phyloP scores from a whole-genome alignment of 1,139 yeast genomes.

The Hemisphaericaspora subhashii region DNA sequence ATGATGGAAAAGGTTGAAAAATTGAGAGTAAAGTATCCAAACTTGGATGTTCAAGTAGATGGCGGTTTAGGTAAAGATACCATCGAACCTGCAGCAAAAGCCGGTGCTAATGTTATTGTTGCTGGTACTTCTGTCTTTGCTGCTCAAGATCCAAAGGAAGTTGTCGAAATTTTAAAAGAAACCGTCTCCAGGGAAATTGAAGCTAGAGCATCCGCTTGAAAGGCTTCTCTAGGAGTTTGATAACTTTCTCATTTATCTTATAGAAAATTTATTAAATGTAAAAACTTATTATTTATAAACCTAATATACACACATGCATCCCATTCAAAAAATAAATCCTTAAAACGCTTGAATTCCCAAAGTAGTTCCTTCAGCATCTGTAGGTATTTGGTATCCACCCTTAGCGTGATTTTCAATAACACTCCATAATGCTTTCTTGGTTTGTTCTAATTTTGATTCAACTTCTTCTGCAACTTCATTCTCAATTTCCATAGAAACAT shows the following conservation, averaged over 20 bases:
- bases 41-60: slow-evolving; percentile 89
- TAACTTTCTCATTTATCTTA: neutral
- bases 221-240: neutral
- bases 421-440: slow-evolving; percentile 69
- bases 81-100: slow-evolving; percentile 79
- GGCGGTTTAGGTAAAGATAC: slow-evolving; percentile 93
- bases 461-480: slow-evolving; percentile 25
- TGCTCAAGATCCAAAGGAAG: slow-evolving; percentile 73
- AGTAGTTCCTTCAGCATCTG: slow-evolving; percentile 75
- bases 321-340: neutral
- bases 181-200: slow-evolving; percentile 43
- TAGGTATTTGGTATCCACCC: slow-evolving; percentile 43
- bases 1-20: slow-evolving; percentile 95
- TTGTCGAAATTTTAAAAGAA: slow-evolving; percentile 64
- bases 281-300: neutral
- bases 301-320: slow-evolving; percentile 6
- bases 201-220: slow-evolving; percentile 9
- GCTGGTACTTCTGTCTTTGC: slow-evolving; percentile 95
- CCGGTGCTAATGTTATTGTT: slow-evolving; percentile 97
- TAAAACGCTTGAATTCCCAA: slow-evolving; percentile 68
- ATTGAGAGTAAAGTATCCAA: slow-evolving; percentile 71
- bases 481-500: slow-evolving; percentile 51
- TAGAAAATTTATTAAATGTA: slow-evolving; percentile 1
- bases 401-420: slow-evolving; percentile 55
- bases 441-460: slow-evolving; percentile 42